Conservation (phyloP, 176 grass and related monocot species). For the Puccinellia tenuiflora region DNA sequence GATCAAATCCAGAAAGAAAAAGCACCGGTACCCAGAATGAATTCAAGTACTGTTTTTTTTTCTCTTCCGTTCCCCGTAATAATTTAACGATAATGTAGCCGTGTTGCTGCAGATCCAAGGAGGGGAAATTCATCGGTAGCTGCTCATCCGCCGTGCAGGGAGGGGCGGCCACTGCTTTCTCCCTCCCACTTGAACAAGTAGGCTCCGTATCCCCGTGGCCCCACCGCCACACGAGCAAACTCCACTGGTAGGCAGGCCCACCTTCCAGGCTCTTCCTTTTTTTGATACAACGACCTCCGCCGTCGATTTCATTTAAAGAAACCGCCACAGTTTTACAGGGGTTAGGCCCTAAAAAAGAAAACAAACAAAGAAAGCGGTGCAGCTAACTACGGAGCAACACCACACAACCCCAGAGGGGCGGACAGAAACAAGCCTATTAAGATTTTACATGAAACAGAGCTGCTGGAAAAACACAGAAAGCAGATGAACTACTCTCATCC, state of each 20-base stretch:
- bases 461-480: no score
- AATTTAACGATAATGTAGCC: not conserved
- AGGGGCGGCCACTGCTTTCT: constrained; percentile 7
- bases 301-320: no score
- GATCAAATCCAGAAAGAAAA: not conserved
- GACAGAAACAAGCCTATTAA: no score
- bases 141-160: not conserved
- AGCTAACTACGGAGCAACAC: no score
- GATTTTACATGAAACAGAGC: no score
- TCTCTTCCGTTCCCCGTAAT: not conserved
- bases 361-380: no score
- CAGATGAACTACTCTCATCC: no score
- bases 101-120: not conserved
- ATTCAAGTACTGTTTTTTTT: not conserved
- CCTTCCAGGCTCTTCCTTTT: not conserved
- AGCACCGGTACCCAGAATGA: not conserved
- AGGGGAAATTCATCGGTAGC: not conserved
- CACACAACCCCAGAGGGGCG: no score
- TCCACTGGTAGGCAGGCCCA: not conserved
- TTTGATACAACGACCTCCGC: no score
- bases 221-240: not conserved
- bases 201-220: no score
- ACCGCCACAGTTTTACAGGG: no score
- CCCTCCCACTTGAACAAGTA: not conserved
- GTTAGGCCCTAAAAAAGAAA: no score